A percentile compares a stretch with the other conserved stretches of the same genome.
These are phyloP conservation scores for Morella rubra DNA, from an alignment of 306 rosid genomes.

Conservation along the genomic window DNA sequence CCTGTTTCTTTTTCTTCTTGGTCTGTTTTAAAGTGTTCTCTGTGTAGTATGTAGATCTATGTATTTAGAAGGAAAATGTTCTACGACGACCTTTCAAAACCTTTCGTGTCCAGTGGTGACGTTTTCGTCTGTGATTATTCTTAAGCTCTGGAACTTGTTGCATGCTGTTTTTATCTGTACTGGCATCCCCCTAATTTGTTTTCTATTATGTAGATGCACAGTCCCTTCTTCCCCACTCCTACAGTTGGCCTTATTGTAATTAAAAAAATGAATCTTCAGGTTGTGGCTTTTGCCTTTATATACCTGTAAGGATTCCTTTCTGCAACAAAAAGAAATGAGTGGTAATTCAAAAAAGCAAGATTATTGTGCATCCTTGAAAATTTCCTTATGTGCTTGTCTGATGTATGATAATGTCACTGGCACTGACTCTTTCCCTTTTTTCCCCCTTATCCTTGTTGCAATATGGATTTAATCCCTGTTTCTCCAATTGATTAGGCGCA, in stretches of 20 bases:
- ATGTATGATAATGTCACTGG: not conserved
- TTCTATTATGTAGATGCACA: not conserved
- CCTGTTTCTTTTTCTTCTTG: too few relatives aligned
- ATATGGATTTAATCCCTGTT: slow-evolving; percentile 19
- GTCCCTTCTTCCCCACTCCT: not conserved
- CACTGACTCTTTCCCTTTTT: not conserved
- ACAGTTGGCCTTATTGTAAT: too few relatives aligned
- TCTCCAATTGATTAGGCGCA: slow-evolving; percentile 39
- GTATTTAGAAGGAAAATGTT: too few relatives aligned
- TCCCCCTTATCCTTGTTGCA: slow-evolving; percentile 11
- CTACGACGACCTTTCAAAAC: not conserved
- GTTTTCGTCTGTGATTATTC: not conserved
- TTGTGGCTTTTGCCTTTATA: slow-evolving; percentile 4
- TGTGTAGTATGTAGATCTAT: too few relatives aligned
- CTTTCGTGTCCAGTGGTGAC: not conserved
- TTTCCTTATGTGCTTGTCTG: slow-evolving; percentile 19
- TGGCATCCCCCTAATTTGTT: not conserved
- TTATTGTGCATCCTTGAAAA: slow-evolving; percentile 22
- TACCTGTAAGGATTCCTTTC: slow-evolving; percentile 7
- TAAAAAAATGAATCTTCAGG: not conserved
- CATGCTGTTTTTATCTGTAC: not conserved
- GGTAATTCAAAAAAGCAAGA: slow-evolving; percentile 12
- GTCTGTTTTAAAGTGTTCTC: too few relatives aligned
- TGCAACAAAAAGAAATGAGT: not conserved
- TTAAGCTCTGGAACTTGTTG: not conserved